Evolutionary conservation across 2,329 filamentous ascomycete species (phyloP), one percentile per base, ranked within the genome.

Genomic region (Keithomyces neogunnii): DNA sequence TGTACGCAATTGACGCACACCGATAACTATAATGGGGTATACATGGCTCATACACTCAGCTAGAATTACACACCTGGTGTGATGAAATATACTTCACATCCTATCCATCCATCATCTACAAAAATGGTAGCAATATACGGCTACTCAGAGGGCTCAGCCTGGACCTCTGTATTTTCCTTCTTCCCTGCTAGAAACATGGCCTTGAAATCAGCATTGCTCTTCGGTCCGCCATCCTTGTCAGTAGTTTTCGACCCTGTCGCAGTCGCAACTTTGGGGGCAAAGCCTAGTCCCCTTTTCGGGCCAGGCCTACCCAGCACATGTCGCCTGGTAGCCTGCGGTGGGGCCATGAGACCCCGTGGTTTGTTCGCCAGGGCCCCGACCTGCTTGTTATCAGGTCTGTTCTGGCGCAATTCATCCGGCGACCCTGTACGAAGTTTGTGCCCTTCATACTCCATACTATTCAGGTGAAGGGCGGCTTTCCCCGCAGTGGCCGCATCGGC

Each of bases 401-500:
- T 68, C 29, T 70, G 69, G 51, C 80, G 77, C 30, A 86, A 66
- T 53, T 84, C 78, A 11, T 74, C 72, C 28, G 77, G 62, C 3
- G 73, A 70, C 6, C 81, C 83, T 0, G 75, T 80, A 13, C 73
- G 75, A 29, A 86, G 68, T 51, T 70, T 77, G 36, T 72, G 69
- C 3, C 74, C 77, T 45, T 73, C 75, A 44, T 85, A 76, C 47
- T 80, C 75, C 48, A 73, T 62, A 5, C 78, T 78, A 43, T 81
- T 74, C 3, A 86, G 69, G 30, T 73, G 73, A 6, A 86, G 63
- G n/a, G 80, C 74, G 1, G 86, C 87, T 62, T 80, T 86, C 30
- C 91, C 91, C 0, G 87, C 87, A 36, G 83, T 78, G 2, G 82
- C 75, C 2, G 85, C 76, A 48, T 88, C 82, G 2, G 73, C 72